Base-by-base conservation (phyloP, 1,284 basidiomycete species). In the Anthracocystis setariae region DNA sequence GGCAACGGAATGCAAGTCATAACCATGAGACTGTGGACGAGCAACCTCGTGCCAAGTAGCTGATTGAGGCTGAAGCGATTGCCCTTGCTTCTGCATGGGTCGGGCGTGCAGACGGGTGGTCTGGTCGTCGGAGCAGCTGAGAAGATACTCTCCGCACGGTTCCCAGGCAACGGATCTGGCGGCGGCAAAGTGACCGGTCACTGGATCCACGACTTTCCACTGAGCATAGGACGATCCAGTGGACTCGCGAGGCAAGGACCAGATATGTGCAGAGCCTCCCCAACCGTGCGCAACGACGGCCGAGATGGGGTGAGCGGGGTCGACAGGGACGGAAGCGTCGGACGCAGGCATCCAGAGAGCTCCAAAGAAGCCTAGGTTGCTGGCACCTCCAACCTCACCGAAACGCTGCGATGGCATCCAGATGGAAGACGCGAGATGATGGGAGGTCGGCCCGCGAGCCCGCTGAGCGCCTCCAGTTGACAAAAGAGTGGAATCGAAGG, bases 401-500 rank as follows among this genome's bases (percentile, higher is more conserved):
- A 82, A 77, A 7, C 81, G 74, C 35, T 75, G 74, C 13, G 67
- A 65, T 3, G 81, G 75, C 46, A 81, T 66, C 81, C 81, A 82
- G 47, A 81, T 63, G 40, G 72, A 72, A 8, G 69, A 67, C 21
- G 70, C 70, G 29, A 72, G 61, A 13, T 70, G 61, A 35, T 64
- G 49, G 10, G 44, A 52, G 18, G 57, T 63, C 5, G 62, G 74
- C 89, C 64, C 51, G 21, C 40, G 58, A 49, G 69, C 46, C 37
- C 43, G 48, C 27, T 24, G 42, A 12, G 46, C 60, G 53, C 35
- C 78, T 67, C 20, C 54, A 18, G 56, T 50, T 10, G 73, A 71
- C 32, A 76, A 55, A 79, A 92, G 91, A 3, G 38, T 27, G 12
- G 24, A 32, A 52, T 90, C 90, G 25, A 71, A 64, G 10, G 47